phyloP scores from a whole-genome alignment of 108 stramenopile genomes.

The Conticribra weissflogii region DNA sequence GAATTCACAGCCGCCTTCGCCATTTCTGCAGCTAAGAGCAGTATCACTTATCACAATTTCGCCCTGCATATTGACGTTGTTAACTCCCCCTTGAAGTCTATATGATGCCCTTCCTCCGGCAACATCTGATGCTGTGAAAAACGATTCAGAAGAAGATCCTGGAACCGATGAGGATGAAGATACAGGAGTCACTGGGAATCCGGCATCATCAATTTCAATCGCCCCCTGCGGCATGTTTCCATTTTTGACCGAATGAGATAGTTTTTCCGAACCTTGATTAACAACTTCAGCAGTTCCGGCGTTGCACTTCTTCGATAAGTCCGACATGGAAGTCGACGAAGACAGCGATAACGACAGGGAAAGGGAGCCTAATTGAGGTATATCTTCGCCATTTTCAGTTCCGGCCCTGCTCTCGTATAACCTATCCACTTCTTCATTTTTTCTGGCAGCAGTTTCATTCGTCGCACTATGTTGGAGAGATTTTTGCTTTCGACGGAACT shows the following conservation, averaged over 20 bases:
- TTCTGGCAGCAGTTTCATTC: neutral
- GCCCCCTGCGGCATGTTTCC: neutral
- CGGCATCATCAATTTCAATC: slow-evolving; percentile 15
- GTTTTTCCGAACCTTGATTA: neutral
- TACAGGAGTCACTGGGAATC: slow-evolving; percentile 11
- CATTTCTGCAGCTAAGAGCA: too few relatives aligned
- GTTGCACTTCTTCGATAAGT: neutral
- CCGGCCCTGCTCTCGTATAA: too few relatives aligned
- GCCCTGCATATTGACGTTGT: neutral
- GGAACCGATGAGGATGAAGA: neutral
- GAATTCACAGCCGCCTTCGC: too few relatives aligned
- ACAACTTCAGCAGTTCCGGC: neutral
- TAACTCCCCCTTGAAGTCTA: too few relatives aligned
- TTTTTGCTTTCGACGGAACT: slow-evolving; percentile 35
- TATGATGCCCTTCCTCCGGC: neutral
- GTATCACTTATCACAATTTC: too few relatives aligned
- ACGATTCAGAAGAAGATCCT: neutral
- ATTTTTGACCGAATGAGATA: neutral
- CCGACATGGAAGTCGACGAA: neutral
- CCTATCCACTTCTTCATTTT: too few relatives aligned
- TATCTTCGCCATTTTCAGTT: neutral
- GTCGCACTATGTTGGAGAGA: neutral
- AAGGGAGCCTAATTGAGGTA: neutral
- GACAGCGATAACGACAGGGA: neutral
- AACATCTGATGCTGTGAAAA: neutral